Evolutionary conservation across 1,139 yeast genomes (phyloP).

Genomic region (Zygosaccharomyces sapae): DNA sequence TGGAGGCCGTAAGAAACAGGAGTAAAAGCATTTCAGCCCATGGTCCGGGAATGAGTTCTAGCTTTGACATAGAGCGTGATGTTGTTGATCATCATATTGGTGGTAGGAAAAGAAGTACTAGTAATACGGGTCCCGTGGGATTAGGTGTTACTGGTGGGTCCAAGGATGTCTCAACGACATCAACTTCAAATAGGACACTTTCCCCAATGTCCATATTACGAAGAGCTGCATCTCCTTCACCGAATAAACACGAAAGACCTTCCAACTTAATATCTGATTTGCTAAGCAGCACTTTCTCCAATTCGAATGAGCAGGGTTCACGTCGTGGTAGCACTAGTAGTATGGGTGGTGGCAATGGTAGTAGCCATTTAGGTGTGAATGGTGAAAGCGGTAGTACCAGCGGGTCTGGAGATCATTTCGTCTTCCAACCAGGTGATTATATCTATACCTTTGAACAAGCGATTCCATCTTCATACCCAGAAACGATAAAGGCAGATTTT

Average conservation of each 20-base stretch:
- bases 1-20: constrained; percentile 9
- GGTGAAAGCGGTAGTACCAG: constrained; percentile 8
- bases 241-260: constrained; percentile 17
- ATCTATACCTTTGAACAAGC: constrained; percentile 89
- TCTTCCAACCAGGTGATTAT: constrained; percentile 78
- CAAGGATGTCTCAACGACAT: neutral
- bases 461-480: constrained; percentile 78
- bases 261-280: constrained; percentile 28
- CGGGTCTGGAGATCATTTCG: constrained; percentile 36
- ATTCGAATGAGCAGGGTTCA: constrained; percentile 13
- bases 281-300: constrained; percentile 24
- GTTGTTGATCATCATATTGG: neutral
- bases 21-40: constrained; percentile 10
- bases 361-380: constrained; percentile 9
- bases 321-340: constrained; percentile 5
- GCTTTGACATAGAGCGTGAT: constrained; percentile 8
- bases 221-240: constrained; percentile 40
- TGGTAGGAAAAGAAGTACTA: constrained; percentile 5
- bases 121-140: neutral
- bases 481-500: constrained; percentile 70
- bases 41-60: constrained; percentile 9
- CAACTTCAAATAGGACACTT: constrained; percentile 29
- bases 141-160: neutral
- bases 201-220: constrained; percentile 41
- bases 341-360: constrained; percentile 7